Percentiles rank a stretch among this genome's conserved stretches.
Evolutionary conservation across 2,329 filamentous ascomycete genomes (phyloP).

Genomic region (Trichoderma polysporum): DNA sequence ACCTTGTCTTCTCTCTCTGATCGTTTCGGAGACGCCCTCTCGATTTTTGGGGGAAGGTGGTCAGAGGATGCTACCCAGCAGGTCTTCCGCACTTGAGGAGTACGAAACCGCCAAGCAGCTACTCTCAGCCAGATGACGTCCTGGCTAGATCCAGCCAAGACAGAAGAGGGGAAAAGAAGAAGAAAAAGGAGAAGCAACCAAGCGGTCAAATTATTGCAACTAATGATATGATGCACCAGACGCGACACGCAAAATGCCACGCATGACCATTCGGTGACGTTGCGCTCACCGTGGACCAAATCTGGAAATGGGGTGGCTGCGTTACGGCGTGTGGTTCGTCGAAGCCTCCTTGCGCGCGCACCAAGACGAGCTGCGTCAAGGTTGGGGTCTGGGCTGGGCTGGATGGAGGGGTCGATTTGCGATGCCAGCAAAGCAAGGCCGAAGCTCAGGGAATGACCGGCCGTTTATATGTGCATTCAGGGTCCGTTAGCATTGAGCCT

Average conservation of each 20-base stretch:
- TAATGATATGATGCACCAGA: neutral
- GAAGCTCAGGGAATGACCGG: constrained; percentile 39
- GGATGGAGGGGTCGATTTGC: constrained; percentile 4
- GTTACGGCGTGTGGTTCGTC: neutral
- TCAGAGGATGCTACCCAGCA: neutral
- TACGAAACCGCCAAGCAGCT: neutral
- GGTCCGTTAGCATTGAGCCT: constrained; percentile 18
- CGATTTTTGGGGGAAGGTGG: neutral
- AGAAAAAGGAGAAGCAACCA: neutral
- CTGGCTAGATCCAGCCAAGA: neutral
- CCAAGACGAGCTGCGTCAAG: neutral
- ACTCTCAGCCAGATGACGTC: neutral
- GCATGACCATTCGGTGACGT: constrained; percentile 11
- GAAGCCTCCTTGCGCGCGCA: neutral
- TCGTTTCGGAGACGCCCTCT: neutral
- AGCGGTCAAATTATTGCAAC: neutral
- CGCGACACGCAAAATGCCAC: neutral
- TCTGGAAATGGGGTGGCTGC: constrained; percentile 18
- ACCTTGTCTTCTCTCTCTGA: neutral
- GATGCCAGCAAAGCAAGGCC: neutral
- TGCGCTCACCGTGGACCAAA: constrained; percentile 13
- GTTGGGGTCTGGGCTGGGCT: neutral
- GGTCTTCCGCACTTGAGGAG: neutral
- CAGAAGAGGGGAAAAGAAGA: neutral
- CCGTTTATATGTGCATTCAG: constrained; percentile 50